Conservation (phyloP, 176 grass and related monocot genomes). For the Aegilops speltoides region DNA sequence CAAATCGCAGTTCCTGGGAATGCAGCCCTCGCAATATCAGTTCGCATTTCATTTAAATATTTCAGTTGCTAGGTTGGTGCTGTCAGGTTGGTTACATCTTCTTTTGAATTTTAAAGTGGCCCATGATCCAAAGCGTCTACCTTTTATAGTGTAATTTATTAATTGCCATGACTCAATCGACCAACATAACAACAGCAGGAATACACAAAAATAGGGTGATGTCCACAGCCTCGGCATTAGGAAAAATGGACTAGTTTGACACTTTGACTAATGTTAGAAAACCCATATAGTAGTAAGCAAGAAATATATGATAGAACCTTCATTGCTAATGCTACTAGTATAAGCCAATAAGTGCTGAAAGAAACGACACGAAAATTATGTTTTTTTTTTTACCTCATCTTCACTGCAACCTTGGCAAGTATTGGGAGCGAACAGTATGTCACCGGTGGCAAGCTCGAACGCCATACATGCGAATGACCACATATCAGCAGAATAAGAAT, state of each 20-base stretch:
- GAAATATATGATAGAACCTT: background rate
- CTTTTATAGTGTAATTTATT: background rate
- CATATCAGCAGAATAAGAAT: conserved; percentile 79
- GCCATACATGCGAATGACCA: conserved; percentile 90
- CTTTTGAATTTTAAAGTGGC: conserved; percentile 29
- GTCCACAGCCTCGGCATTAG: background rate
- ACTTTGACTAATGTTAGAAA: background rate
- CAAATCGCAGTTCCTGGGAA: background rate
- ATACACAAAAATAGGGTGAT: background rate
- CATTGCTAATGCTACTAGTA: background rate
- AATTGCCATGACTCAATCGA: background rate
- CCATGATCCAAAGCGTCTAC: background rate
- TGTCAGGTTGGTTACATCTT: conserved; percentile 31
- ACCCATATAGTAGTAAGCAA: background rate
- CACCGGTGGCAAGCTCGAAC: conserved; percentile 95
- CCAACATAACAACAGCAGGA: conserved; percentile 20
- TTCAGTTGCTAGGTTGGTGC: conserved; percentile 28
- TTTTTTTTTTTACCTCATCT: conserved; percentile 73
- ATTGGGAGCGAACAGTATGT: conserved; percentile 77
- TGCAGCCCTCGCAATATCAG: background rate
- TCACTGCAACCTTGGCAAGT: conserved; percentile 60
- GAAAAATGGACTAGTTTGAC: conserved; percentile 8
- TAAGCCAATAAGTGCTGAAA: background rate
- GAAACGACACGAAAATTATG: background rate
- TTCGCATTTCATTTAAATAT: conserved; percentile 26